Base-by-base conservation (phyloP, 345 rosid species). In the Salix brachista region DNA sequence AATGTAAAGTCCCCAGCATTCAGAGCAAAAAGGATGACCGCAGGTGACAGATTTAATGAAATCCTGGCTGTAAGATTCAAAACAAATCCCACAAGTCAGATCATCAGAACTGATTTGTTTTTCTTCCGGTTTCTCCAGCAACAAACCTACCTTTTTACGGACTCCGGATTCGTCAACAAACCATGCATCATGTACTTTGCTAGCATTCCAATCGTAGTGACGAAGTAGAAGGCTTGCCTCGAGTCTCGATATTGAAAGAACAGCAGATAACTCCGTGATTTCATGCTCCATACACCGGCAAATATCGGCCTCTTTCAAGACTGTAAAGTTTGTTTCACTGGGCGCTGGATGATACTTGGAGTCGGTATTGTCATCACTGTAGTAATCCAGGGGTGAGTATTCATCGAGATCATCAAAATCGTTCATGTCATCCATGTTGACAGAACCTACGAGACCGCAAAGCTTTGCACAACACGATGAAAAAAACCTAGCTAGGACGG, bases 1-100 rank as follows among this genome's bases (percentile, higher is more conserved):
- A 12, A 83, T 74, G 28, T 83, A 83, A 5, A 25, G 48, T 16
- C 62, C 21, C 86, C 86, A 83, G n/a, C 86, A 83, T 39, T 28
- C 71, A 8, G 11, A 11, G 21, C 83, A 83, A 61, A 75, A 83
- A 18, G 52, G 75, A 19, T 83, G 86, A 4, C 86, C 86, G 71
- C 86, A 83, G 4, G 25, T 3, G 10, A 83, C 78, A 9, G 81
- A 80, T 37, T 18, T 32, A 13, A 66, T n/a, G 30, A 9, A 14
- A 64, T 16, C 65, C 6, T 3, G 10, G 32, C 23, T 61, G 10
- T 44, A 46, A 37, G 37, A 1, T 18, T 83, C 86, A 25, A 80
- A 80, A 30, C 86, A 83, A 56, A 80, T 77, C 67, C 60, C 60
- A 41, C 86, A 83, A 25, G 58, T 65, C 48, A 18, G 37, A 65